phyloP scores from a whole-genome alignment of 1,284 basidiomycete genomes.

The Mycena sp. region DNA sequence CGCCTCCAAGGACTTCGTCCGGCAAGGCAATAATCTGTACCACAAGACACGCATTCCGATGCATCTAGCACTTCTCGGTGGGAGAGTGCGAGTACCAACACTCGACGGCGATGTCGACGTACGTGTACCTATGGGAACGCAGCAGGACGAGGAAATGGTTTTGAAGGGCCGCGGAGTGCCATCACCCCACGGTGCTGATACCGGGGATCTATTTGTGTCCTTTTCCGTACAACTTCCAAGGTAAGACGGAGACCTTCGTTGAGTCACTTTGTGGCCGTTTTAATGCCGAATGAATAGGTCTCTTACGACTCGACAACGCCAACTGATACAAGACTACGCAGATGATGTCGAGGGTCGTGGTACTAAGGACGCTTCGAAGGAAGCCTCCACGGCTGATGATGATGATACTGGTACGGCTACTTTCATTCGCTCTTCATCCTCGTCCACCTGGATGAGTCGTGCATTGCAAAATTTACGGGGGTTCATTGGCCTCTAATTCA shows the following conservation, averaged over 20 bases:
- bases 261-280: slow-evolving; percentile 16
- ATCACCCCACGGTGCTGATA: slow-evolving; percentile 70
- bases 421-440: slow-evolving; percentile 63
- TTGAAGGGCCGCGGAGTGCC: slow-evolving; percentile 90
- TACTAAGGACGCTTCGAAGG: slow-evolving; percentile 30
- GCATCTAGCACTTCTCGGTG: slow-evolving; percentile 92
- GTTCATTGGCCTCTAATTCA: slow-evolving; percentile 76
- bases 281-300: slow-evolving; percentile 59
- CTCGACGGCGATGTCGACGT: slow-evolving; percentile 97
- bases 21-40: slow-evolving; percentile 94
- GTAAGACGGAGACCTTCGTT: slow-evolving; percentile 55
- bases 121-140: slow-evolving; percentile 92
- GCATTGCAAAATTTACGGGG: slow-evolving; percentile 71
- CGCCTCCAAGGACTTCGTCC: slow-evolving; percentile 85
- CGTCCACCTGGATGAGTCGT: slow-evolving; percentile 70
- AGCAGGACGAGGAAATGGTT: slow-evolving; percentile 97
- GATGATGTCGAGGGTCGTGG: slow-evolving; percentile 87
- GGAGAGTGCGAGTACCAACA: slow-evolving; percentile 92
- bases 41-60: slow-evolving; percentile 93
- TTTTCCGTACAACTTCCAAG: slow-evolving; percentile 93
- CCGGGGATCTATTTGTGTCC: slow-evolving; percentile 92
- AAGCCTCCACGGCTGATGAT: slow-evolving; percentile 47
- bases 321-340: slow-evolving; percentile 91
- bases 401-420: slow-evolving; percentile 79
- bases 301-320: slow-evolving; percentile 84